Evolutionary conservation across 768 basidiomycete species (phyloP), one percentile per base, ranked within the genome.

Genomic region (Suillus variegatus): DNA sequence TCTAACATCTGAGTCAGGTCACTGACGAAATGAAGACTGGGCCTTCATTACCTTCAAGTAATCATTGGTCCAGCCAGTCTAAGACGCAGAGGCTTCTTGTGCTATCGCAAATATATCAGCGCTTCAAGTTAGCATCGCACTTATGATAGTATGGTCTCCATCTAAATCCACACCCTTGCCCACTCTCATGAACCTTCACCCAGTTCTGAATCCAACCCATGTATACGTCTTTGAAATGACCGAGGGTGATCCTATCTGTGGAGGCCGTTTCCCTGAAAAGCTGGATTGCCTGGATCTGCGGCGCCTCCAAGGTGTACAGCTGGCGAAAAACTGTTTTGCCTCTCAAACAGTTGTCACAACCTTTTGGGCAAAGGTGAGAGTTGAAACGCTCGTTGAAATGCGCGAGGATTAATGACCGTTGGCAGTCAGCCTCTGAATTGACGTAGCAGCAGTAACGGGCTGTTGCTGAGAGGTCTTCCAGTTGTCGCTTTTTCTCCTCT

Each of bases 351-450:
- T 93, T 95, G 75, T 99, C 93, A 75, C 97, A 99, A 5, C 84
- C 82, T 47, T 82, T 79, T 43, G 84, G 76, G 72, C 97, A 99
- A 18, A 86, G 69, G 35, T 74, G 78, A 38, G 83, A 79, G 66
- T 90, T 84, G 76, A 98, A 98, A 10, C 80, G 79, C 74, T 99
- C 93, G 67, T 87, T 88, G 70, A 97, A 99, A 76, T 93, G 92
- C n/a, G 84, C 83, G 20, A 99, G 85, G n/a, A 98, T 81, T 69
- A 94, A 92, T 7, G 86, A 82, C 3, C 97, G 89, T 16, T 97
- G 89, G 72, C 97, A 99, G 69, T 92, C 91, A 35, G 89, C 86
- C 60, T 86, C 83, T 32, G 32, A 76, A 97, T 94, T n/a, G n/a
- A n/a, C 64, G 32, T 32, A 32, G 32, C 77, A 73, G 76, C 93